Percentiles rank a stretch among this genome's conserved stretches.
Evolutionary conservation across 2,329 filamentous ascomycete species (phyloP).

Genomic region (Colletotrichum sp.): DNA sequence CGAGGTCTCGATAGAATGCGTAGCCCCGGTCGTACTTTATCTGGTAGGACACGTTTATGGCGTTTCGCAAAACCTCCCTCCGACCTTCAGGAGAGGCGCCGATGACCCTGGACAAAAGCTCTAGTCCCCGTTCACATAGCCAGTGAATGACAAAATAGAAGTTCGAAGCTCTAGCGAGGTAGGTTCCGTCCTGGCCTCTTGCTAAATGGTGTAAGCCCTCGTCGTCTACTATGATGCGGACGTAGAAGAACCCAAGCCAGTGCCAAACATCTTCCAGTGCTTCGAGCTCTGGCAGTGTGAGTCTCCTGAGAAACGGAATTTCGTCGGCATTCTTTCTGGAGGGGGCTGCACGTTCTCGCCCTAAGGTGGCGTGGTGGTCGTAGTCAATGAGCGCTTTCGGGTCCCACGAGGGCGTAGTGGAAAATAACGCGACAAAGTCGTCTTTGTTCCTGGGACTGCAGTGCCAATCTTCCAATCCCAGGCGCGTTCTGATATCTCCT

Average conservation of each 20-base stretch:
- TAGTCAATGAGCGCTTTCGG: background rate
- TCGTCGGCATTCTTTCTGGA: background rate
- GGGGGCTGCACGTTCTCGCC: rapidly evolving
- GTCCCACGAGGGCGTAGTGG: background rate
- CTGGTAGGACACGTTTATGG: background rate
- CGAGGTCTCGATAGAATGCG: rapidly evolving
- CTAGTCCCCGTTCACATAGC: background rate
- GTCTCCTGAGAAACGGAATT: background rate
- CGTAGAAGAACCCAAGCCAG: background rate
- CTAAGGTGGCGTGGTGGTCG: background rate
- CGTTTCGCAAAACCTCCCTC: background rate
- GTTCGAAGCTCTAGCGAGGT: rapidly evolving
- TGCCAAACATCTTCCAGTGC: background rate
- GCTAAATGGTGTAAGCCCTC: background rate
- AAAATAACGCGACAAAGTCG: background rate
- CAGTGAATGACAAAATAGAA: background rate
- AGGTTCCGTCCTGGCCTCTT: background rate
- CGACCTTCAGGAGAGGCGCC: background rate
- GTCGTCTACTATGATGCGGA: background rate
- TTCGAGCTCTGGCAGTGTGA: background rate
- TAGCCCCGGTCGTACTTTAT: rapidly evolving
- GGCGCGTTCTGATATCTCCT: background rate
- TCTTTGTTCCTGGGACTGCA: background rate
- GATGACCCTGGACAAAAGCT: background rate
- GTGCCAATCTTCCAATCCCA: background rate